Evolutionary conservation across 2,329 filamentous ascomycete genomes (phyloP), one percentile per base, ranked within the genome.

Genomic region (Fusarium falciforme): DNA sequence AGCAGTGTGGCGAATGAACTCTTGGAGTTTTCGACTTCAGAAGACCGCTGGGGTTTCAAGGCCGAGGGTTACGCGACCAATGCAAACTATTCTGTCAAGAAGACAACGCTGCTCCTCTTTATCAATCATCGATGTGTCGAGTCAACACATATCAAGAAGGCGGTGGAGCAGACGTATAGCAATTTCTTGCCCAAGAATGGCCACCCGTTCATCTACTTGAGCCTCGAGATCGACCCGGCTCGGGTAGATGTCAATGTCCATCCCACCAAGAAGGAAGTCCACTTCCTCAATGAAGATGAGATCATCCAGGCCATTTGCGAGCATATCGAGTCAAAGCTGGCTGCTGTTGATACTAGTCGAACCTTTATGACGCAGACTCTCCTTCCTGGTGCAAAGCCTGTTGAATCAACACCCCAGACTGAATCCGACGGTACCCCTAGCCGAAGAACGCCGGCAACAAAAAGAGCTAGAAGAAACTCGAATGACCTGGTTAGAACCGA

Each of bases 211-310:
- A 87, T 96, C 66, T 99, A 99, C 79, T 87, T 99, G 29, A 96
- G 93, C 79, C 88, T 99, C 3, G 93, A 98, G 68, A 97, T 99
- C 66, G 95, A 98, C 76, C 96, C 96, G 2, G 91, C 93, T 29
- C 89, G 96, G 62, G 94, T 99, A 5, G 96, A 99, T 81, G 97
- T 99, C 79, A 99, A 99, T 77, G 93, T 99, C 1, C 96, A 99
- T 82, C 96, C 96, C 0, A 99, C 96, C 0, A 99, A 99, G 82
- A 89, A 94, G 60, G 96, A 99, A 80, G 96, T 99, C 22, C 96
- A 98, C 79, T 98, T 99, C 77, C 87, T 99, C 25, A 98, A 98
- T 71, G 96, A 99, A 81, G 96, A 99, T 73, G 96, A 99, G 77
- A 97, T 99, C 54, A 93, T 96, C 55, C 93, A 96, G 73, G 89